A percentile compares a stretch with the other conserved stretches of the same genome.
These are phyloP conservation scores for Hymenoscyphus albidus DNA, from an alignment of 2,329 filamentous ascomycete species.

Conservation along the genomic window DNA sequence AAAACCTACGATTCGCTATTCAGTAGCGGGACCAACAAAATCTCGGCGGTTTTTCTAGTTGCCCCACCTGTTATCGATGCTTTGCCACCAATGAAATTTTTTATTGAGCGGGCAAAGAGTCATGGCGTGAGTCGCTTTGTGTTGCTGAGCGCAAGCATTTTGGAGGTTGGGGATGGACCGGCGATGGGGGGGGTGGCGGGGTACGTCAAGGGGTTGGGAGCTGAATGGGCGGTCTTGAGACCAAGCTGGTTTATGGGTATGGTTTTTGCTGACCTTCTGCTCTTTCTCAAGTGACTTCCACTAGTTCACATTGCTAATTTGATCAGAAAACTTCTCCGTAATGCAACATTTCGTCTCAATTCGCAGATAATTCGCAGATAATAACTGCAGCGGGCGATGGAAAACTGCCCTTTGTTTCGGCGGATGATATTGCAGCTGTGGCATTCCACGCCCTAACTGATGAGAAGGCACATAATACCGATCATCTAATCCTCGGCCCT, in stretches of 20 bases:
- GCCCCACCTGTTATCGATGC: constrained; percentile 36
- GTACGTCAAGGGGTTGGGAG: constrained; percentile 38
- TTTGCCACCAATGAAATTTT: constrained; percentile 37
- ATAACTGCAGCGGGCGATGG: constrained; percentile 43
- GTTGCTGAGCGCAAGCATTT: constrained; percentile 39
- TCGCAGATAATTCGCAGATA: constrained; percentile 39
- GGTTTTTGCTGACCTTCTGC: constrained; percentile 10
- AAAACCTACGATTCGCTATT: constrained; percentile 40
- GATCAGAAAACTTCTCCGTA: constrained; percentile 44
- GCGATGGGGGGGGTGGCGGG: constrained; percentile 38
- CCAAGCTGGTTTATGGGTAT: constrained; percentile 48
- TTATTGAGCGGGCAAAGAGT: constrained; percentile 40
- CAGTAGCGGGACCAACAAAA: constrained; percentile 12
- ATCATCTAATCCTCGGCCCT: constrained; percentile 37
- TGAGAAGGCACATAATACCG: constrained; percentile 39
- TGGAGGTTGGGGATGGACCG: constrained; percentile 37
- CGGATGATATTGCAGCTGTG: constrained; percentile 45
- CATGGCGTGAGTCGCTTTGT: constrained; percentile 43
- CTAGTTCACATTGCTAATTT: neutral
- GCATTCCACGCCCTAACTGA: constrained; percentile 41
- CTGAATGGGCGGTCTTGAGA: constrained; percentile 43
- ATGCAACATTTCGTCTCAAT: constrained; percentile 35
- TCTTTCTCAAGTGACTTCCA: neutral
- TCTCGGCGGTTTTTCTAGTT: constrained; percentile 42
- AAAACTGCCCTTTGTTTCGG: constrained; percentile 45